Evolutionary conservation across 805 yeast genomes (phyloP).

Genomic region (Candida loeiensis): DNA sequence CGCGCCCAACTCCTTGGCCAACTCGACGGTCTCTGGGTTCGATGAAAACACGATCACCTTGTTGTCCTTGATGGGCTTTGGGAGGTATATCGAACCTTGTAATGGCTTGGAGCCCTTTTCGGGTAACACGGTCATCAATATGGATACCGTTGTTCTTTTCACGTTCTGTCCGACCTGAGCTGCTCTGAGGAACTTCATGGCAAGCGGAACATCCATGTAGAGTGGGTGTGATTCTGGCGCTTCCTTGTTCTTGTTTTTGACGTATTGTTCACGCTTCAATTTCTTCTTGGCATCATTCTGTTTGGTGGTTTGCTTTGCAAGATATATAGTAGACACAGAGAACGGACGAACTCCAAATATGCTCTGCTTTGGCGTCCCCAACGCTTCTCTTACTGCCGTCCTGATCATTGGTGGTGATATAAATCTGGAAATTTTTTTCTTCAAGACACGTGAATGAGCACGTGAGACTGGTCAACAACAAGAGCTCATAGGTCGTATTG

Average conservation of each 20-base stretch:
- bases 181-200: conserved; percentile 78
- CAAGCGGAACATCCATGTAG: conserved; percentile 67
- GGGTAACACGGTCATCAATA: conserved; percentile 60
- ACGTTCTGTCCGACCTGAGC: conserved; percentile 84
- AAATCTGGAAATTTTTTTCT: conserved; percentile 2
- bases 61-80: conserved; percentile 66
- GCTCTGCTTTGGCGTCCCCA: neutral
- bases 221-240: conserved; percentile 48
- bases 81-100: conserved; percentile 67
- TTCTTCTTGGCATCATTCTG: conserved; percentile 20
- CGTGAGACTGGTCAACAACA: too few relatives aligned
- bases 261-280: conserved; percentile 22
- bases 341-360: conserved; percentile 8
- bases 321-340: conserved; percentile 3
- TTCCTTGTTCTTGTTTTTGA: conserved; percentile 24
- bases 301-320: conserved; percentile 10
- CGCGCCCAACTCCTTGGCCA: conserved; percentile 60
- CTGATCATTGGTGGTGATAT: conserved; percentile 6
- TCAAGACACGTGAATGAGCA: neutral
- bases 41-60: conserved; percentile 67
- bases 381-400: neutral
- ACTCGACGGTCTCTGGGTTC: conserved; percentile 47
- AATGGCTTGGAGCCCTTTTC: conserved; percentile 78
- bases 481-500: too few relatives aligned
- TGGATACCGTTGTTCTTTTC: conserved; percentile 60